A percentile compares a stretch with the other conserved stretches of the same genome.
phyloP scores from a whole-genome alignment of 345 rosid genomes.

The Abelmoschus esculentus region DNA sequence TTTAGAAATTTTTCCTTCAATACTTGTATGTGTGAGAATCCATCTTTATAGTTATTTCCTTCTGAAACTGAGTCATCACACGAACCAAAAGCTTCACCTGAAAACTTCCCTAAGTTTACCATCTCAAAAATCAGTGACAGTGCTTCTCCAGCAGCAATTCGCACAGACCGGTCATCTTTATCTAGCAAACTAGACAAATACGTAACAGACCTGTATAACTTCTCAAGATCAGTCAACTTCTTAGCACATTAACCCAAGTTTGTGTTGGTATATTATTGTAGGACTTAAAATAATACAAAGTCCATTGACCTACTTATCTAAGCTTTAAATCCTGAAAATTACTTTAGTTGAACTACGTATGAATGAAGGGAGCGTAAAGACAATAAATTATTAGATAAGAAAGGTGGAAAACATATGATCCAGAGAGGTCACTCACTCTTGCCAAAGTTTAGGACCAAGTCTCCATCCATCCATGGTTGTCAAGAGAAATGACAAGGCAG shows the following conservation, averaged over 20 bases:
- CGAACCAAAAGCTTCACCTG: conserved; percentile 25
- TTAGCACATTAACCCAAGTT: background rate
- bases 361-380: background rate
- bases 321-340: no score
- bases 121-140: conserved; percentile 68
- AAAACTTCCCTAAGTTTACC: conserved; percentile 58
- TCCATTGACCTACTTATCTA: no score
- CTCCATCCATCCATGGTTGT: conserved; percentile 51
- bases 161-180: conserved; percentile 78
- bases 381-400: background rate
- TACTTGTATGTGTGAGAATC: no score
- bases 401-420: background rate
- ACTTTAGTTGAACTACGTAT: no score
- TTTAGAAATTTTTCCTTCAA: conserved; percentile 33
- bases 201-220: conserved; percentile 53
- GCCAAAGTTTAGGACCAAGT: conserved; percentile 64
- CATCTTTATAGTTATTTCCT: conserved; percentile 25
- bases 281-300: no score
- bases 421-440: conserved; percentile 44
- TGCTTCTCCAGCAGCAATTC: conserved; percentile 95
- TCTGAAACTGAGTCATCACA: conserved; percentile 5
- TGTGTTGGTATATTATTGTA: no score
- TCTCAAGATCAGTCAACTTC: background rate
- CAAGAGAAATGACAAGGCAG: conserved; percentile 84
- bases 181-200: conserved; percentile 63